Evolutionary conservation across 805 yeast genomes (phyloP), one percentile per base, ranked within the genome.

Genomic region (Candida broadrunensis): DNA sequence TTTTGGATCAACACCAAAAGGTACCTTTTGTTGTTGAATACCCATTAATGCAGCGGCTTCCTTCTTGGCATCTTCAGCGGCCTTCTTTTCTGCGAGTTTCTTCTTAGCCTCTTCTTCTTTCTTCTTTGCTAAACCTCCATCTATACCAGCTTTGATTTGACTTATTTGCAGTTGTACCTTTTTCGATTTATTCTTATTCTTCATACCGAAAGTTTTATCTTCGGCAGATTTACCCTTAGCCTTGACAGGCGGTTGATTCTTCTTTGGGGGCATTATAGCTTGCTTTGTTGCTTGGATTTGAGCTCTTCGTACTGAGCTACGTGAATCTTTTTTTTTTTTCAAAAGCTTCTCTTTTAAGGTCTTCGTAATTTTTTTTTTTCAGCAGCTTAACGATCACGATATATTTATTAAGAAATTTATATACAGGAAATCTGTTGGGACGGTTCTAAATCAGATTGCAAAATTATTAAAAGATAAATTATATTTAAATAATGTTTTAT

Each of bases 1-100:
- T 67, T 93, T 91, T 40, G 99, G 99, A 67, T 93, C 98, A 44
- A 89, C 97, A 39, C 99, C 99, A 56, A 91, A 89, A 32, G 97
- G 96, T 24, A 91, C 87, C 59, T 88, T 88, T 61, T 88, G 97
- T 35, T 71, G 74, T 40, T 78, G 84, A 37, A 88, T 72, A 24
- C 81, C 84, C 52, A 88, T 77, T 34, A 91, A 65, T 14, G 85
- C 83, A 12, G 88, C 83, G 4, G 96, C 95, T 56, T 91, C 97
- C 35, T 78, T 78, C 59, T 85, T 87, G 33, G 96, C 97, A 33
- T 78, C 83, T 49, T 91, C 99, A 1, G 89, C 85, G 11, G 96
- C 93, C 60, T 85, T 88, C 75, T 86, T 90, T 63, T 86, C 95
- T 36, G 83, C 88, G 7, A 80, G 77, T 43, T 70, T 74, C 49